Conservation (phyloP, 2,329 filamentous ascomycete genomes). For the Colletotrichum simmondsii region DNA sequence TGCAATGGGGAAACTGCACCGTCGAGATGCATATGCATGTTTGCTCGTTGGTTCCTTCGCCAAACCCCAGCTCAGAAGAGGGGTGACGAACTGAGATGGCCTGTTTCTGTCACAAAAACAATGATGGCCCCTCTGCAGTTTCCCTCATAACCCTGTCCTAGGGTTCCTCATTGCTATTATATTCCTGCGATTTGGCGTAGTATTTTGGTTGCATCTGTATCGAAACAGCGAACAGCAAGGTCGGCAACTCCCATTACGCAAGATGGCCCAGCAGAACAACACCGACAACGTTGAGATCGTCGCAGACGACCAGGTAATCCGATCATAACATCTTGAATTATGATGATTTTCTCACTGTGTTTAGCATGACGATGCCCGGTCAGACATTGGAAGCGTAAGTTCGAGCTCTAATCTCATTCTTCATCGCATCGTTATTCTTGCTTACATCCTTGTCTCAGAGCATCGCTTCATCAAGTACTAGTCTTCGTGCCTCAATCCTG, state of each 20-base stretch:
- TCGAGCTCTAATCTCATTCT: not conserved
- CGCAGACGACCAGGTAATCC: not conserved
- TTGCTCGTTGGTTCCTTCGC: not conserved
- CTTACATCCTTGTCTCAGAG: not conserved
- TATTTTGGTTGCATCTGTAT: not conserved
- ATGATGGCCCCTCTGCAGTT: not conserved
- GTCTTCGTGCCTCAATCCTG: slow-evolving; percentile 44
- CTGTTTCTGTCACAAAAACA: not conserved
- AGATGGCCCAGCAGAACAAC: no score
- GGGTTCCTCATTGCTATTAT: no score
- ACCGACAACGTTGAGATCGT: not conserved
- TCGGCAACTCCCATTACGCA: no score
- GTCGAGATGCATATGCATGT: not conserved
- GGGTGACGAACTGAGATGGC: rapidly evolving
- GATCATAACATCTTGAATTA: not conserved
- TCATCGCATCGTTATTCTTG: no score
- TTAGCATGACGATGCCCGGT: not conserved
- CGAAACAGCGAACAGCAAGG: not conserved
- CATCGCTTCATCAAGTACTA: slow-evolving; percentile 38
- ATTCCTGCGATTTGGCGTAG: not conserved
- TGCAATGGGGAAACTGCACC: not conserved
- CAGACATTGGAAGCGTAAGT: not conserved
- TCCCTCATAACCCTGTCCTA: not conserved
- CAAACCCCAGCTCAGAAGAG: not conserved
- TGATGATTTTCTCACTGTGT: not conserved